phyloP scores from a whole-genome alignment of 306 rosid genomes.

The Vigna trinervia region DNA sequence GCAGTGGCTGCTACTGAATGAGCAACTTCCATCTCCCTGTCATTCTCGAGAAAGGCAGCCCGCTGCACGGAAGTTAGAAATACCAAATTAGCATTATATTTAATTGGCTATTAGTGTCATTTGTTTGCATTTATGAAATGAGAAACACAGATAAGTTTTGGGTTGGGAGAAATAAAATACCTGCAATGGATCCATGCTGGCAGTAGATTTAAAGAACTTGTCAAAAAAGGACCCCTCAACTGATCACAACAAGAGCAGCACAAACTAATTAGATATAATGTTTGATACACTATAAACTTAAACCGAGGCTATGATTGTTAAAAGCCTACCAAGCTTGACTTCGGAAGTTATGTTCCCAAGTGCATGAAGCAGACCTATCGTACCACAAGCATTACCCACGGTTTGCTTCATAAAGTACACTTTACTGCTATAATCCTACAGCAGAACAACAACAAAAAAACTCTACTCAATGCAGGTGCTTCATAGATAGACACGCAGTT shows the following conservation, averaged over 20 bases:
- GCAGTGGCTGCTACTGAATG: slow-evolving; percentile 89
- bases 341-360: slow-evolving; percentile 83
- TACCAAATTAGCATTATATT: slow-evolving; percentile 25
- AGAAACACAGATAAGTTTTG: slow-evolving; percentile 17
- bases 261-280: slow-evolving; percentile 14
- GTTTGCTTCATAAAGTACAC: slow-evolving; percentile 94
- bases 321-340: slow-evolving; percentile 74
- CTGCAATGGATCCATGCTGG: slow-evolving; percentile 81
- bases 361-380: slow-evolving; percentile 96
- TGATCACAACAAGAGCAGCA: slow-evolving; percentile 49
- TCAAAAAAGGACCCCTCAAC: slow-evolving; percentile 89
- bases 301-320: background rate
- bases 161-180: slow-evolving; percentile 51
- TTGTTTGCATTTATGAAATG: slow-evolving; percentile 7
- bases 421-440: slow-evolving; percentile 64
- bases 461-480: background rate
- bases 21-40: slow-evolving; percentile 91
- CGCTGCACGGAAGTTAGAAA: slow-evolving; percentile 59
- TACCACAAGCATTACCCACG: slow-evolving; percentile 97
- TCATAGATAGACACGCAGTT: background rate
- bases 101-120: slow-evolving; percentile 5
- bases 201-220: slow-evolving; percentile 78
- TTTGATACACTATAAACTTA: background rate
- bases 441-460: slow-evolving; percentile 40
- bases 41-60: slow-evolving; percentile 82